These are phyloP conservation scores for Tetracentron sinense DNA, from an alignment of 164 flowering plant species.

Conservation along the genomic window DNA sequence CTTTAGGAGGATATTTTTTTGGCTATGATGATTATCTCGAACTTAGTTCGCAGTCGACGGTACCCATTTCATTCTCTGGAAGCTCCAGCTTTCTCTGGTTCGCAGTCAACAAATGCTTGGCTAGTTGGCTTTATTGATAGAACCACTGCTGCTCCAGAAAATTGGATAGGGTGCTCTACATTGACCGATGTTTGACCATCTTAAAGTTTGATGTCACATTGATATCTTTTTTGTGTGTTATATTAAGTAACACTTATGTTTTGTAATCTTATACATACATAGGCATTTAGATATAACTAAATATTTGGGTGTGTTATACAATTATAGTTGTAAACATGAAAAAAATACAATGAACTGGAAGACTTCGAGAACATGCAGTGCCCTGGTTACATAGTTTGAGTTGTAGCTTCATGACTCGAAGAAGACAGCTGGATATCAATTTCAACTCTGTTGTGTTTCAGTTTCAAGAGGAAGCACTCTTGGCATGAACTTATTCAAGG, in stretches of 20 bases:
- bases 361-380: background rate
- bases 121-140: conserved; percentile 3
- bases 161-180: too few species aligned
- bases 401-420: background rate
- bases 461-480: background rate
- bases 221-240: too few species aligned
- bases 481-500: conserved; percentile 35
- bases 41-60: too few species aligned
- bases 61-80: conserved; percentile 4
- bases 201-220: too few species aligned
- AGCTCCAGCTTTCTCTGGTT: conserved; percentile 5
- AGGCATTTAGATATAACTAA: background rate
- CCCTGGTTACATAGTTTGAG: background rate
- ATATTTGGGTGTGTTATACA: background rate
- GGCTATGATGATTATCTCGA: too few species aligned
- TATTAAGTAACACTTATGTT: too few species aligned
- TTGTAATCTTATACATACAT: background rate
- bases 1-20: too few species aligned
- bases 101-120: conserved; percentile 3
- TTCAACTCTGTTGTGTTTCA: background rate
- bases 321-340: background rate
- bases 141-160: conserved; percentile 1
- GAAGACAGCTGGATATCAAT: background rate
- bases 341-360: background rate
- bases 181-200: conserved; percentile 1